A percentile compares a stretch with the other conserved stretches of the same genome.
Conservation (phyloP, 441 rosid genomes). For the Gossypium trilobum region DNA sequence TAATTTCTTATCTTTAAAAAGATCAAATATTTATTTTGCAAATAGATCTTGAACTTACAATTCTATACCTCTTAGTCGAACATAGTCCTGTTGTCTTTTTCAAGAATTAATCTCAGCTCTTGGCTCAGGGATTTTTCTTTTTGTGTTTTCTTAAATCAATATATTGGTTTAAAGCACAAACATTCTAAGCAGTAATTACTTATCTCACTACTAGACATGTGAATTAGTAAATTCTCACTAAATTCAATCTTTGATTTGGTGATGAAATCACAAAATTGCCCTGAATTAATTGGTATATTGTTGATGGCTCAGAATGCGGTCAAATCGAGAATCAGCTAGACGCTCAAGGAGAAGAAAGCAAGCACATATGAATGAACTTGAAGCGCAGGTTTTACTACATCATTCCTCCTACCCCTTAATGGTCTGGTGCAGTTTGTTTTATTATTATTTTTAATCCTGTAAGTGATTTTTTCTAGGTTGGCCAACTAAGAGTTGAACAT, state of each 20-base stretch:
- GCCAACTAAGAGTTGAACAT: slow-evolving; percentile 71
- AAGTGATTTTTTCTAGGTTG: slow-evolving; percentile 38
- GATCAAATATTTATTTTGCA: background rate
- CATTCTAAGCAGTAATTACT: background rate
- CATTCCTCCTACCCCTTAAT: slow-evolving; percentile 5
- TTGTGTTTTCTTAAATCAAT: background rate
- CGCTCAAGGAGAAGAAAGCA: slow-evolving; percentile 91
- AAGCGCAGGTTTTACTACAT: slow-evolving; percentile 53
- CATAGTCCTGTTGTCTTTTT: background rate
- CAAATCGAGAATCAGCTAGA: slow-evolving; percentile 95
- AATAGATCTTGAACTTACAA: background rate
- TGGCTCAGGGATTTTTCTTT: background rate
- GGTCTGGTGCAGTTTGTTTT: background rate
- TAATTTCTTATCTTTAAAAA: slow-evolving; percentile 6
- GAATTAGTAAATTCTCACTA: slow-evolving; percentile 5
- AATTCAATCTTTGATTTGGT: slow-evolving; percentile 2
- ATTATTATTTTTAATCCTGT: background rate
- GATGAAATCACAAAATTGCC: background rate
- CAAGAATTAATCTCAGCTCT: background rate
- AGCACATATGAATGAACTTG: slow-evolving; percentile 77
- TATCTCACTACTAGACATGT: background rate
- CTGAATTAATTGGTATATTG: slow-evolving; percentile 13
- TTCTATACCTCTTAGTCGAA: background rate
- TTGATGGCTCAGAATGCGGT: slow-evolving; percentile 55
- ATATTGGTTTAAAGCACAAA: background rate